A percentile compares a stretch with the other conserved stretches of the same genome.
Evolutionary conservation across 2,329 filamentous ascomycete species (phyloP).

Genomic region (Diaporthe ilicicola): DNA sequence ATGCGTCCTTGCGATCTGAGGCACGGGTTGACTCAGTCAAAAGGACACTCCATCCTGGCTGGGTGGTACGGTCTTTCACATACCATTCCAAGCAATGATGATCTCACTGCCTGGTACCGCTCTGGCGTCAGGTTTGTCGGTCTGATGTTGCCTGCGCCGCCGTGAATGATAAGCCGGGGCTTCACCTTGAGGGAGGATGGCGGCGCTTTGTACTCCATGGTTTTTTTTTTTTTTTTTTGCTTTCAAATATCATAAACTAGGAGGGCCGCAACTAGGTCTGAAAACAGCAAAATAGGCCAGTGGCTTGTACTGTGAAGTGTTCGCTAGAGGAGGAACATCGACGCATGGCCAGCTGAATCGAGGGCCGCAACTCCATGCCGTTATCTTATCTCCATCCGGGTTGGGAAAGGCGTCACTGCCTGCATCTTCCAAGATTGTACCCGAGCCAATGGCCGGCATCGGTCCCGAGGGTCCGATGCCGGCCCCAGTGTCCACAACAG

Average conservation of each 20-base stretch:
- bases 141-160: slow-evolving; percentile 76
- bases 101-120: slow-evolving; percentile 66
- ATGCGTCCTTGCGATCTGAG: slow-evolving; percentile 54
- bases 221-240: no score
- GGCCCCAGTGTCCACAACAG: no score
- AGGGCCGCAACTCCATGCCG: background rate
- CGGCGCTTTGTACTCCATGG: slow-evolving; percentile 52
- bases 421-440: background rate
- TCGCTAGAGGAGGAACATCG: background rate
- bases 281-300: background rate
- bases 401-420: background rate
- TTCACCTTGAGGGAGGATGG: slow-evolving; percentile 41
- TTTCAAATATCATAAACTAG: no score
- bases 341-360: background rate
- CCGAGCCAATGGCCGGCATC: slow-evolving; percentile 10
- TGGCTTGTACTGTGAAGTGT: background rate
- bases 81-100: slow-evolving; percentile 70
- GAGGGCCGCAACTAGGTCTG: no score
- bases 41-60: background rate
- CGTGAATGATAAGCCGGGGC: slow-evolving; percentile 75
- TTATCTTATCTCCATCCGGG: slow-evolving; percentile 23
- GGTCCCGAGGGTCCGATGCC: background rate
- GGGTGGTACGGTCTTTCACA: slow-evolving; percentile 33
- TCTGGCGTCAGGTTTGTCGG: slow-evolving; percentile 65
- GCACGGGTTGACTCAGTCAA: background rate